These are phyloP conservation scores for Lichtheimia ramosa DNA, from an alignment of 371 early-diverging fungal species.

Conservation along the genomic window DNA sequence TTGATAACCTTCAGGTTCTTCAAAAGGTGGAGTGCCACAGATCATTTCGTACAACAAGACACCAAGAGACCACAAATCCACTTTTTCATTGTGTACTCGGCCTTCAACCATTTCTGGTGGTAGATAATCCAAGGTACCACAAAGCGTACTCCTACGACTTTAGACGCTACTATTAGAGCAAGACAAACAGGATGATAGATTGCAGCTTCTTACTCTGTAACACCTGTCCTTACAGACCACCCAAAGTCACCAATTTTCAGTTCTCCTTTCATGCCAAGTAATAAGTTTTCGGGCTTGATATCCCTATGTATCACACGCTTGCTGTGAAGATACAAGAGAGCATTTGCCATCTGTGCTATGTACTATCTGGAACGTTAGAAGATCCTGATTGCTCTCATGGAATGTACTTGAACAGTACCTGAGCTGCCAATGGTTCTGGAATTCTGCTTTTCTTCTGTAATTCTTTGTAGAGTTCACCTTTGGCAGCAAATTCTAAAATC, in stretches of 20 bases:
- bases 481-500: slow-evolving; percentile 93
- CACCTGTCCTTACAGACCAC: slow-evolving; percentile 44
- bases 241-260: slow-evolving; percentile 55
- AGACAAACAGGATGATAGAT: background rate
- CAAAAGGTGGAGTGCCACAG: slow-evolving; percentile 96
- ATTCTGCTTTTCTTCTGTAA: slow-evolving; percentile 71
- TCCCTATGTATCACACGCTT: slow-evolving; percentile 97
- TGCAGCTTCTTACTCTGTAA: slow-evolving; percentile 25
- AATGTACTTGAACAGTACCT: slow-evolving; percentile 35
- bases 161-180: slow-evolving; percentile 4
- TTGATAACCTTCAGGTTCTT: slow-evolving; percentile 57
- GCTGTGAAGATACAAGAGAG: slow-evolving; percentile 85
- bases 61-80: slow-evolving; percentile 87
- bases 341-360: slow-evolving; percentile 79
- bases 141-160: slow-evolving; percentile 81
- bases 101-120: slow-evolving; percentile 93
- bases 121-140: slow-evolving; percentile 98
- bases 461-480: slow-evolving; percentile 93
- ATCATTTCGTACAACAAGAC: slow-evolving; percentile 94
- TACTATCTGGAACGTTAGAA: slow-evolving; percentile 54
- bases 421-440: slow-evolving; percentile 76
- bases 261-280: slow-evolving; percentile 62
- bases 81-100: slow-evolving; percentile 72
- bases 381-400: background rate
- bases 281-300: slow-evolving; percentile 96